Conservation (phyloP, 164 flowering plant genomes). For the Magnolia officinalis region DNA sequence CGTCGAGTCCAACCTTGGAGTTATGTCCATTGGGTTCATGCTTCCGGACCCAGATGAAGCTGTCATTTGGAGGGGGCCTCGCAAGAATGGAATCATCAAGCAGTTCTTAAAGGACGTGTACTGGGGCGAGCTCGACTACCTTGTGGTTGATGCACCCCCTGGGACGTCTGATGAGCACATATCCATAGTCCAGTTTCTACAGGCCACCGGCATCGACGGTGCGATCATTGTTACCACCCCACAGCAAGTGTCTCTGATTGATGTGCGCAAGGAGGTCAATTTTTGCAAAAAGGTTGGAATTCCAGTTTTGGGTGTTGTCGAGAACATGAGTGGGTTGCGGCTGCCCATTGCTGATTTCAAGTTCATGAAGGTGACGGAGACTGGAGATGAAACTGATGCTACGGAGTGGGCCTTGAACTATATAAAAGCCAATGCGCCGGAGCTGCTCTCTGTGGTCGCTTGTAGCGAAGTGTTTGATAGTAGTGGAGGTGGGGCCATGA, state of each 20-base stretch:
- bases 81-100: slow-evolving; percentile 82
- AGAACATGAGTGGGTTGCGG: slow-evolving; percentile 85
- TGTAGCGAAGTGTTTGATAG: slow-evolving; percentile 81
- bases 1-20: slow-evolving; percentile 89
- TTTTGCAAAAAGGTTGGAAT: slow-evolving; percentile 87
- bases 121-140: slow-evolving; percentile 93
- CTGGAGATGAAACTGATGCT: slow-evolving; percentile 58
- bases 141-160: slow-evolving; percentile 94
- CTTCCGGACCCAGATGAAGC: slow-evolving; percentile 89
- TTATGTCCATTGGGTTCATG: slow-evolving; percentile 95
- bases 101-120: slow-evolving; percentile 84
- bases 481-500: slow-evolving; percentile 75
- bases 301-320: slow-evolving; percentile 78
- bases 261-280: slow-evolving; percentile 85
- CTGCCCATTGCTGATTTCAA: slow-evolving; percentile 54
- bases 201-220: slow-evolving; percentile 79
- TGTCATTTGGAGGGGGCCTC: slow-evolving; percentile 95
- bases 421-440: slow-evolving; percentile 67
- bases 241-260: slow-evolving; percentile 85
- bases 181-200: slow-evolving; percentile 74
- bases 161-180: slow-evolving; percentile 98
- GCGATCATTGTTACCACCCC: slow-evolving; percentile 92
- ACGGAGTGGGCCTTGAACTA: slow-evolving; percentile 48
- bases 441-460: slow-evolving; percentile 49
- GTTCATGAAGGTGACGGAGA: slow-evolving; percentile 40